phyloP scores from a whole-genome alignment of 352 stramenopile species.

The Phytophthora multivora region DNA sequence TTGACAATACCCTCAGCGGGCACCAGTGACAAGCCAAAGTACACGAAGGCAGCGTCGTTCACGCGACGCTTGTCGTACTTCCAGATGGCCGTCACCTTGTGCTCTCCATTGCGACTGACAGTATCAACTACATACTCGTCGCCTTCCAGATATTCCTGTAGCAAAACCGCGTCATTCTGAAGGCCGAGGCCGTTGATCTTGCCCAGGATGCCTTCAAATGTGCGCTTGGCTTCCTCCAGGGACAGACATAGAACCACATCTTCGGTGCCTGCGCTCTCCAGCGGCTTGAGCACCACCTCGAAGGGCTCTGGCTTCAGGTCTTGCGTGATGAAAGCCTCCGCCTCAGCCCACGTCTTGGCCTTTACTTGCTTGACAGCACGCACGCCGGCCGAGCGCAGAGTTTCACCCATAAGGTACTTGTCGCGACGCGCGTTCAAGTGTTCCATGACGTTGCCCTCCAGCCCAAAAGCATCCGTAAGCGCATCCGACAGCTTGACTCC shows the following conservation, averaged over 20 bases:
- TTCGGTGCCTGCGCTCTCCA: conserved; percentile 78
- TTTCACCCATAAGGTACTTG: conserved; percentile 91
- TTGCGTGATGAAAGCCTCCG: conserved; percentile 70
- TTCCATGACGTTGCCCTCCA: conserved; percentile 85
- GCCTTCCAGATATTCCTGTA: conserved; percentile 95
- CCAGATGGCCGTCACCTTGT: conserved; percentile 97
- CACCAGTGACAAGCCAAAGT: conserved; percentile 88
- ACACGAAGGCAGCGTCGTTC: conserved; percentile 95
- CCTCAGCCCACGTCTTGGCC: conserved; percentile 75
- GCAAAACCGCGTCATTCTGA: conserved; percentile 80
- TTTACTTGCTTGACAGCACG: conserved; percentile 92
- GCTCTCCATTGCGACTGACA: conserved; percentile 90
- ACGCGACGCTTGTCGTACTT: conserved; percentile 97
- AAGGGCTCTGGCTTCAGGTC: conserved; percentile 70
- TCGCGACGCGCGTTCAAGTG: conserved; percentile 70
- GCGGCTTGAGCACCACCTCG: conserved; percentile 92
- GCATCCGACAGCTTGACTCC: conserved; percentile 93
- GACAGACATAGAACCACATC: conserved; percentile 85
- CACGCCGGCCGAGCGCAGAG: conserved; percentile 74
- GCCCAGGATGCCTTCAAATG: conserved; percentile 85
- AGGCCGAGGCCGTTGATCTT: conserved; percentile 90
- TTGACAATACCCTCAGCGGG: conserved; percentile 71
- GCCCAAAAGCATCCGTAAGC: conserved; percentile 83
- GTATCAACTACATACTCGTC: conserved; percentile 98
- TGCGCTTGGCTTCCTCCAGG: conserved; percentile 72